Percentiles rank a stretch among this genome's conserved stretches.
phyloP scores from a whole-genome alignment of 176 grass and related monocot species.

The Musa beccarii region DNA sequence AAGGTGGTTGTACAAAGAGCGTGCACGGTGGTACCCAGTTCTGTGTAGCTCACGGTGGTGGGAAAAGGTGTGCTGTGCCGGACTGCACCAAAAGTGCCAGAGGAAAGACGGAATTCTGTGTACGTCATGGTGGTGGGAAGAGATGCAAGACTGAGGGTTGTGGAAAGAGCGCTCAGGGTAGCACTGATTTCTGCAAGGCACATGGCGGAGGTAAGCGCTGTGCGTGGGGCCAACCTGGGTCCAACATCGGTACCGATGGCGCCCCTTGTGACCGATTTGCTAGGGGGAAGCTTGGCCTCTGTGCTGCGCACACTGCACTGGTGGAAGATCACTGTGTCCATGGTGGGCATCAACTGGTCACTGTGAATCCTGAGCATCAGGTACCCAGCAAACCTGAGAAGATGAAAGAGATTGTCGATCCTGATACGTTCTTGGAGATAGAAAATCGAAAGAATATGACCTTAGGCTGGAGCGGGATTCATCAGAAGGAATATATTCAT shows the following conservation, averaged over 20 bases:
- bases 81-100: constrained; percentile 49
- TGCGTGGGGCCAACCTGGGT: constrained; percentile 39
- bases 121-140: constrained; percentile 52
- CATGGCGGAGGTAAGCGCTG: constrained; percentile 45
- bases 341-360: constrained; percentile 23
- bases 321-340: constrained; percentile 40
- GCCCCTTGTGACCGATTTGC: constrained; percentile 39
- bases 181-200: constrained; percentile 56
- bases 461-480: neutral
- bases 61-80: constrained; percentile 33
- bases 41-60: constrained; percentile 49
- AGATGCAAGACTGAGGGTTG: constrained; percentile 35
- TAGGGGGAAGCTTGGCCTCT: constrained; percentile 39
- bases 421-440: neutral
- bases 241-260: constrained; percentile 11
- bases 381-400: neutral
- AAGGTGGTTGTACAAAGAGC: constrained; percentile 39
- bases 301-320: constrained; percentile 38
- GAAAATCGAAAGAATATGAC: neutral
- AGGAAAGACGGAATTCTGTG: constrained; percentile 43
- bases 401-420: constrained; percentile 18
- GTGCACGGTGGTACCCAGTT: constrained; percentile 49
- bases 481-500: neutral
- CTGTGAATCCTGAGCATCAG: neutral
- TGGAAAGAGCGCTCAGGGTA: constrained; percentile 46